Base-by-base conservation (phyloP, 129 eudicot genomes). In the Oenanthe sinensis region DNA sequence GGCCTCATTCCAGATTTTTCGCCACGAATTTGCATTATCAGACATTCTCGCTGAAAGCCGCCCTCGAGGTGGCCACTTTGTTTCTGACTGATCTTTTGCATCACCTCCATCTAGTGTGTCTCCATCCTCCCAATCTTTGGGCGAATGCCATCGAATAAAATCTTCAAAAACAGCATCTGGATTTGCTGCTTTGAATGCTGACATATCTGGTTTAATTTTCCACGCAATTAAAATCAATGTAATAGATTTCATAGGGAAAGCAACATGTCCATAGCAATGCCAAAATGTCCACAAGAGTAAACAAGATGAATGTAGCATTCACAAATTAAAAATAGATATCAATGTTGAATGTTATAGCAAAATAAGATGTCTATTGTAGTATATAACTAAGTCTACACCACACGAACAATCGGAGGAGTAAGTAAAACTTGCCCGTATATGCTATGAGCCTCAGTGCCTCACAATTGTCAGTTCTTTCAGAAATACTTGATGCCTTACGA, bases 141-240 rank as follows among this genome's bases (percentile, higher is more conserved):
- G 99, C 37, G 99, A 95, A 95, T 95, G 99, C 99, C 99, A 95
- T 71, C 99, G 86, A 52, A 95, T 95, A 78, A 95, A 95, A 87
- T 95, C 99, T 87, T 95, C 99, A 77, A 95, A 95, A 50, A 84
- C 87, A 77, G 99, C 95, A 75, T 86, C 94, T 17, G 97, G 96
- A 83, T 95, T 95, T 47, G 97, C 99, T 37, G 99, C 99, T 87
- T 95, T 95, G 37, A 95, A 95, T 42, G 96, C 96, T 43, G 99
- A 92, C 99, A 95, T 95, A 30, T 95, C 99, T 95, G 90, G 50
- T 85, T 48, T 62, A 47, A 47, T 62, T 63, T 20, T 13, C 17
- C 36, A 52, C 14, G 47, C 20, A 15, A 37, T 22, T 50, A 79
- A 49, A 37, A 71, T 28, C 71, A 65, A 39, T 44, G 33, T 52